These are phyloP conservation scores for slime mould (Dictyostelium discoideum) DNA, from an alignment of 78 protist species.

Conservation along the genomic window DNA sequence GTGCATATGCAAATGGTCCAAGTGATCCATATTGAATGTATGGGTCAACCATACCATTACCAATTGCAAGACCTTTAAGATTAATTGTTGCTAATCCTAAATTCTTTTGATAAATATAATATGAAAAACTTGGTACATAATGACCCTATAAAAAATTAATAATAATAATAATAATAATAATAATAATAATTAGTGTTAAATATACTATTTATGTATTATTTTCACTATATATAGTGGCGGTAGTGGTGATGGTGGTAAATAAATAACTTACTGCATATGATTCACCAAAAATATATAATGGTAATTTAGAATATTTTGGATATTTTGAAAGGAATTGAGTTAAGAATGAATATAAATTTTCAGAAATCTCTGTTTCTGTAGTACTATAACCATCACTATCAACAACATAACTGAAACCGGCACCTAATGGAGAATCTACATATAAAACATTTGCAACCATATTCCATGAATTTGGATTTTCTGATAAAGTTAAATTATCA, in stretches of 20 bases:
- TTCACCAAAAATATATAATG: slow-evolving; percentile 44
- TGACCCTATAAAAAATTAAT: slow-evolving; percentile 69
- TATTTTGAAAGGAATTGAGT: slow-evolving; percentile 18
- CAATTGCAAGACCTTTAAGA: slow-evolving; percentile 80
- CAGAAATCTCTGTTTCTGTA: slow-evolving; percentile 57
- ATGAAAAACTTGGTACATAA: slow-evolving; percentile 83
- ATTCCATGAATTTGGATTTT: slow-evolving; percentile 78
- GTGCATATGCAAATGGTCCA: slow-evolving; percentile 11
- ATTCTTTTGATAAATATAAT: slow-evolving; percentile 35
- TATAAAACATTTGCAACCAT: slow-evolving; percentile 51
- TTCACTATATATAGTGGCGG: too few species aligned
- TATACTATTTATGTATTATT: not conserved
- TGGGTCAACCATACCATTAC: slow-evolving; percentile 83
- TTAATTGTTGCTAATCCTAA: not conserved
- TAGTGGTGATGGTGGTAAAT: too few species aligned
- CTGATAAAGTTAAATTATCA: not conserved
- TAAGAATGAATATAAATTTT: slow-evolving; percentile 47
- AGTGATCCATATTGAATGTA: slow-evolving; percentile 35
- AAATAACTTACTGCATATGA: not conserved
- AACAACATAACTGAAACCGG: slow-evolving; percentile 76
- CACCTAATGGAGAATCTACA: slow-evolving; percentile 85
- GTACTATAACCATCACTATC: slow-evolving; percentile 3
- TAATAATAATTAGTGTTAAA: too few species aligned
- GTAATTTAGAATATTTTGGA: slow-evolving; percentile 24
- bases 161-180: too few species aligned